Base-by-base conservation (phyloP, 2,329 filamentous ascomycete genomes). In the Pseudocercospora fuligena region DNA sequence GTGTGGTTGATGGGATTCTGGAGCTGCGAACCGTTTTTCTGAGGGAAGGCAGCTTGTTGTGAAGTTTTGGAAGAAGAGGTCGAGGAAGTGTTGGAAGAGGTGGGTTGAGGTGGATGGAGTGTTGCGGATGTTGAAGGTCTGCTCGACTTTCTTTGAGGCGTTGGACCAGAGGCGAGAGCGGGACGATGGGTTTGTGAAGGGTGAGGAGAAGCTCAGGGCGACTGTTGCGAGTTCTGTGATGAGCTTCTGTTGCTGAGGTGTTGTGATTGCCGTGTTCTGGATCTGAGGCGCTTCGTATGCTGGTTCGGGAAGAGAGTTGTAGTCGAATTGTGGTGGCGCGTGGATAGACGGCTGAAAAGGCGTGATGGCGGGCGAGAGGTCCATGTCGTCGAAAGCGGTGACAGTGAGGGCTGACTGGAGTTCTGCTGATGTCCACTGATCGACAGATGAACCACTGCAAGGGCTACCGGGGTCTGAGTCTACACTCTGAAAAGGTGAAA, bases 341-440 rank as follows among this genome's bases (percentile, higher is more conserved):
- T 56, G 33, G 2, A 56, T 14, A 8, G 51, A 31, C 7, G 21
- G 51, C n/a, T 56, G 51, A 5, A 29, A 56, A 29, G 51, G 51
- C 14, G 51, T 29, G 27, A 56, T 56, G 27, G 51, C 51, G 8
- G 51, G 51, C 16, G 51, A 56, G 16, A 56, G 27, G 27, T 56
- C 51, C 27, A 56, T 56, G 2, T 56, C 51, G 51, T 56, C 51
- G 16, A 56, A 56, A 1, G 51, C 23, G 3, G 51, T 27, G 21
- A 19, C 6, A 1, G 51, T 56, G 14, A 56, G 51, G 4, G 51
- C 14, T n/a, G 51, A 21, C 7, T 54, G 51, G 9, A 54, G 51
- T 12, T 56, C 51, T 31, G 51, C 51, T 56, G 51, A n/a, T 27
- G 51, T 31, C 51, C 51, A 56, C 11, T 56, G 51, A n/a, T 56